Percentiles rank a stretch among this genome's conserved stretches.
phyloP scores from a whole-genome alignment of 805 yeast species.

The Brettanomyces sp. region DNA sequence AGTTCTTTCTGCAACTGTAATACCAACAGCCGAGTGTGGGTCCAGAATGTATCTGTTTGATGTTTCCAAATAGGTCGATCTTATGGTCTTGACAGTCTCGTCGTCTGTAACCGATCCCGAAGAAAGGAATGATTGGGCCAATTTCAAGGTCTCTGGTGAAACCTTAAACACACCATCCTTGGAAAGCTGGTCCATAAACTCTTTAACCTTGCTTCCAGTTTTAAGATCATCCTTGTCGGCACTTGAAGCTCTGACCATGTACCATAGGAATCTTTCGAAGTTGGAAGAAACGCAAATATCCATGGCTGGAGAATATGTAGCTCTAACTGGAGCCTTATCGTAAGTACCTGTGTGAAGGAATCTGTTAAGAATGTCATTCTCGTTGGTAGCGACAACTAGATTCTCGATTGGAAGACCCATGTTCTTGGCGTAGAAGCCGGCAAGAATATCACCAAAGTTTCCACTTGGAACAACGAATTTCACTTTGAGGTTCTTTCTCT shows the following conservation, averaged over 20 bases:
- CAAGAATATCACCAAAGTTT: slow-evolving; percentile 95
- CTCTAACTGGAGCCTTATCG: slow-evolving; percentile 71
- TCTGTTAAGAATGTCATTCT: slow-evolving; percentile 89
- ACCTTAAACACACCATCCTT: slow-evolving; percentile 68
- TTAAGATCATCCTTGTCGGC: slow-evolving; percentile 46
- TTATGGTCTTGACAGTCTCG: slow-evolving; percentile 75
- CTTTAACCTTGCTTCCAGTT: slow-evolving; percentile 65
- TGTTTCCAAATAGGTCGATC: slow-evolving; percentile 48
- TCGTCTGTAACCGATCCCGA: slow-evolving; percentile 74
- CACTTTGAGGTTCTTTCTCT: slow-evolving; percentile 34
- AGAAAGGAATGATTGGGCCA: slow-evolving; percentile 62
- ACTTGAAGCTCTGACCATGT: slow-evolving; percentile 66
- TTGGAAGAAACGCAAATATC: slow-evolving; percentile 92
- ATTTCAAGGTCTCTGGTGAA: slow-evolving; percentile 49
- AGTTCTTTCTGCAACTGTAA: slow-evolving; percentile 62
- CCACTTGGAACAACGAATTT: slow-evolving; percentile 95
- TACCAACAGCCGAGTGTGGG: slow-evolving; percentile 96
- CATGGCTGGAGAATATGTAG: slow-evolving; percentile 96
- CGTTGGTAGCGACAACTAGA: slow-evolving; percentile 90
- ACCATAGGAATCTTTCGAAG: slow-evolving; percentile 95
- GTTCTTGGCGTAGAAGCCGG: slow-evolving; percentile 88
- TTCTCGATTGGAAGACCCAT: slow-evolving; percentile 92
- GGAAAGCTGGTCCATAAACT: slow-evolving; percentile 77
- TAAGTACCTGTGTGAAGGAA: slow-evolving; percentile 82
- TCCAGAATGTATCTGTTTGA: slow-evolving; percentile 72